Evolutionary conservation across 2,329 filamentous ascomycete genomes (phyloP).

Genomic region (Anthostomella pinea): DNA sequence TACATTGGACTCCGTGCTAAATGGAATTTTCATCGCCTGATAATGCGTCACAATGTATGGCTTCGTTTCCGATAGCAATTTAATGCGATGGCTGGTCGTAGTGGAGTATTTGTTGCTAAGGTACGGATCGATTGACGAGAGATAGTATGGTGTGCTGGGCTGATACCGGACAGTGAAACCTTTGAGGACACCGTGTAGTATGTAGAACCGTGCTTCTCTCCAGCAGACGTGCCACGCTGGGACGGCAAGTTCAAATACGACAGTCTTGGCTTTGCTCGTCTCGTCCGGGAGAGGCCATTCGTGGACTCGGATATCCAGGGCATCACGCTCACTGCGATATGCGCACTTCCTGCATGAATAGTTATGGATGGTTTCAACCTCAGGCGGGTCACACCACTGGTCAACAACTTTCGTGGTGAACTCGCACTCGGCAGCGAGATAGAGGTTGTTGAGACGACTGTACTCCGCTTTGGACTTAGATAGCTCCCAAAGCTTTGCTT

Average conservation of each 20-base stretch:
- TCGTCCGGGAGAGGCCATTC: slow-evolving; percentile 54
- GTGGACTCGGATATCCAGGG: slow-evolving; percentile 44
- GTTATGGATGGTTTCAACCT: too few species aligned
- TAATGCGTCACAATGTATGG: slow-evolving; percentile 17
- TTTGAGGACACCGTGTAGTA: slow-evolving; percentile 42
- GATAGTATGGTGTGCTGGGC: too few species aligned
- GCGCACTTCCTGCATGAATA: slow-evolving; percentile 37
- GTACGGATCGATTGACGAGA: too few species aligned
- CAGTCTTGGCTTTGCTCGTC: slow-evolving; percentile 35
- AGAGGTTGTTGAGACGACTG: too few species aligned
- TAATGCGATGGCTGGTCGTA: slow-evolving; percentile 3
- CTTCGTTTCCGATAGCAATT: slow-evolving; percentile 11
- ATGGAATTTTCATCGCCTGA: not conserved
- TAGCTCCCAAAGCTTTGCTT: too few species aligned
- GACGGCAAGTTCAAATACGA: slow-evolving; percentile 50
- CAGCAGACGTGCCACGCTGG: slow-evolving; percentile 43
- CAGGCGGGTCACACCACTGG: too few species aligned
- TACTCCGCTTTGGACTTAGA: too few species aligned
- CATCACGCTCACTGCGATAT: slow-evolving; percentile 28
- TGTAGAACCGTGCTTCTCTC: slow-evolving; percentile 45
- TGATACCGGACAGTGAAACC: too few species aligned
- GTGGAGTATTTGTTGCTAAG: too few species aligned
- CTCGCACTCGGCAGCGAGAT: too few species aligned
- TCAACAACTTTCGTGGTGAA: too few species aligned
- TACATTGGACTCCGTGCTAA: slow-evolving; percentile 30